phyloP scores from a whole-genome alignment of 169 alveolate species.

The Plasmodium yoelii region DNA sequence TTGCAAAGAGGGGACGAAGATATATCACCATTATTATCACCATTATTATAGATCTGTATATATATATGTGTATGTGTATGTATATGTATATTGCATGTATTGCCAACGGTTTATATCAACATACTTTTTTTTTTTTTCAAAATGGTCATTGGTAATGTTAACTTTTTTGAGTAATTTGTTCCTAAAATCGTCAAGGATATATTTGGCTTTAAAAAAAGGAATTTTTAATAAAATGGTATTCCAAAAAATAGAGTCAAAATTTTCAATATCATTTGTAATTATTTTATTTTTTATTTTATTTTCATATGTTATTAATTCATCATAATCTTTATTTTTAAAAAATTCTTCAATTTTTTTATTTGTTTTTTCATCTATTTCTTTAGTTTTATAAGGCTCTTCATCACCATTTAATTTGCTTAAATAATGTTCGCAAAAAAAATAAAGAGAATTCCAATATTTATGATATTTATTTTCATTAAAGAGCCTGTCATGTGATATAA shows the following conservation, averaged over 20 bases:
- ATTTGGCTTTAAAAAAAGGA: conserved; percentile 80
- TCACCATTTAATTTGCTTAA: neutral
- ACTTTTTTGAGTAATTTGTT: conserved; percentile 10
- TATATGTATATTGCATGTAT: too few relatives aligned
- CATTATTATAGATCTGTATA: neutral
- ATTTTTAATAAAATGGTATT: conserved; percentile 82
- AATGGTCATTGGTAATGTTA: neutral
- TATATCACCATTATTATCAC: too few relatives aligned
- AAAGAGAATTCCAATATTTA: conserved; percentile 39
- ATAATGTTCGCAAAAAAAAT: conserved; percentile 24
- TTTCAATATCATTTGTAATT: conserved; percentile 56
- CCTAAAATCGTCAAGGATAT: conserved; percentile 35
- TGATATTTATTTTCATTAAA: conserved; percentile 14
- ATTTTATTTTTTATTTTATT: conserved; percentile 82
- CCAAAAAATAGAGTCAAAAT: conserved; percentile 88
- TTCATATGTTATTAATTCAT: conserved; percentile 81
- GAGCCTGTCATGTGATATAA: conserved; percentile 15
- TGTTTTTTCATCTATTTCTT: conserved; percentile 69
- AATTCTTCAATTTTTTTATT: conserved; percentile 78
- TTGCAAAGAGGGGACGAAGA: conserved; percentile 4
- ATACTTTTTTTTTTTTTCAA: conserved; percentile 8
- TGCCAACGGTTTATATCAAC: too few relatives aligned
- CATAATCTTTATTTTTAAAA: conserved; percentile 68
- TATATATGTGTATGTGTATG: too few relatives aligned
- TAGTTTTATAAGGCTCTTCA: conserved; percentile 13